phyloP scores from a whole-genome alignment of 164 flowering plant species.

The Stephania japonica region DNA sequence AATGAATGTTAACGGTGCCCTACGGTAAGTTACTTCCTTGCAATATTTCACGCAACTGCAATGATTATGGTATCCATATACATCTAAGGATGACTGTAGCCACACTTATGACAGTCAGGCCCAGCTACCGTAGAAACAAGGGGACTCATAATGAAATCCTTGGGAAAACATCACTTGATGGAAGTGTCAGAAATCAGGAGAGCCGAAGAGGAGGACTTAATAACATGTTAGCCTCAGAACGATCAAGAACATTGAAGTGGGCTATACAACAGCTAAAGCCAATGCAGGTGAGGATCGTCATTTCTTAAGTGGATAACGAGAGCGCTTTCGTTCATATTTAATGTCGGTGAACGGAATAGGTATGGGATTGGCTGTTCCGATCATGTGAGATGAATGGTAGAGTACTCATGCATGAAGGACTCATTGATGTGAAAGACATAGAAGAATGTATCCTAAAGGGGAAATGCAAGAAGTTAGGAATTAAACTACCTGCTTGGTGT shows the following conservation, averaged over 20 bases:
- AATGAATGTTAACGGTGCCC: not conserved
- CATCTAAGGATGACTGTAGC: slow-evolving; percentile 14
- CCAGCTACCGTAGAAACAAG: slow-evolving; percentile 49
- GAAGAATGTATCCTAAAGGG: slow-evolving; percentile 65
- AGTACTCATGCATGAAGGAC: slow-evolving; percentile 57
- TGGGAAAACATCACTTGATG: slow-evolving; percentile 29
- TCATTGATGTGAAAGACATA: slow-evolving; percentile 53
- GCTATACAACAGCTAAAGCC: slow-evolving; percentile 62
- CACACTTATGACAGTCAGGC: slow-evolving; percentile 74
- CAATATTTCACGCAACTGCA: not conserved
- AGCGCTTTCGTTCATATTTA: not conserved
- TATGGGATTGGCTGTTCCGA: slow-evolving; percentile 86
- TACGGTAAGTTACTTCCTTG: not conserved
- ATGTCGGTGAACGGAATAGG: slow-evolving; percentile 27
- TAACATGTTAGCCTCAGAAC: slow-evolving; percentile 40
- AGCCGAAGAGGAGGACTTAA: slow-evolving; percentile 29
- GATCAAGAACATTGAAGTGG: slow-evolving; percentile 58
- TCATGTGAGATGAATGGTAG: slow-evolving; percentile 73
- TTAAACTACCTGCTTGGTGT: slow-evolving; percentile 77
- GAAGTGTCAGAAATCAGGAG: slow-evolving; percentile 19
- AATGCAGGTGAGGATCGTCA: slow-evolving; percentile 45
- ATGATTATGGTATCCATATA: not conserved
- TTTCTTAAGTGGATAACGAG: not conserved
- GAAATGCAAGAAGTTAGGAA: slow-evolving; percentile 56
- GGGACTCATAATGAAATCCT: slow-evolving; percentile 16